Percentiles rank a stretch among this genome's conserved stretches.
Evolutionary conservation across 768 basidiomycete species (phyloP).

Genomic region (Mycena pura): DNA sequence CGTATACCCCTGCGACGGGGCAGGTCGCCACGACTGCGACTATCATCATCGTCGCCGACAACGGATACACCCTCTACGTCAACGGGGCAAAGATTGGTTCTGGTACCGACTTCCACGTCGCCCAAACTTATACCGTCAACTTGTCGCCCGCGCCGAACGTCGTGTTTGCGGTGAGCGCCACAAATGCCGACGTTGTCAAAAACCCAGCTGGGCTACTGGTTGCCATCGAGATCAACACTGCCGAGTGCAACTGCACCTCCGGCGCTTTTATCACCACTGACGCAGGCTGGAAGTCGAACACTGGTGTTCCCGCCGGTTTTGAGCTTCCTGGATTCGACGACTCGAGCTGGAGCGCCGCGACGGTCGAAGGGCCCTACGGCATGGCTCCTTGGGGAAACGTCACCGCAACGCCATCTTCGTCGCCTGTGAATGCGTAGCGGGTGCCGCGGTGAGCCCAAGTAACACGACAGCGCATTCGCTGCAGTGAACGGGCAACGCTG

Average conservation of each 20-base stretch:
- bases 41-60: slow-evolving; percentile 35
- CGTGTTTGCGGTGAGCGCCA: slow-evolving; percentile 28
- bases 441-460: not conserved
- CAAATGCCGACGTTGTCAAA: not conserved
- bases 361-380: slow-evolving; percentile 32
- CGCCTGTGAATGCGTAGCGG: not conserved
- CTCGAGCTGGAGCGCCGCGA: slow-evolving; percentile 30
- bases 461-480: no score
- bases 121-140: slow-evolving; percentile 29
- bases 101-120: slow-evolving; percentile 20
- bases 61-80: slow-evolving; percentile 37
- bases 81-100: slow-evolving; percentile 37
- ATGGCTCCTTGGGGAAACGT: slow-evolving; percentile 30
- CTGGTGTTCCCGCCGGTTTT: slow-evolving; percentile 19
- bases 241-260: slow-evolving; percentile 21
- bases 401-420: not conserved
- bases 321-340: slow-evolving; percentile 27
- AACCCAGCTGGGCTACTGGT: slow-evolving; percentile 32
- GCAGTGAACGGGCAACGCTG: no score
- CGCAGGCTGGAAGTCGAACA: slow-evolving; percentile 33
- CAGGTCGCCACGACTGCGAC: slow-evolving; percentile 30
- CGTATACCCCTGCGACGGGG: slow-evolving; percentile 30
- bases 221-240: slow-evolving; percentile 27
- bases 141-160: slow-evolving; percentile 23
- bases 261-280: slow-evolving; percentile 29